Percentiles rank a stretch among this genome's conserved stretches.
Conservation (phyloP, 108 stramenopile genomes). For the Pseudonitzschia delicatissima region DNA sequence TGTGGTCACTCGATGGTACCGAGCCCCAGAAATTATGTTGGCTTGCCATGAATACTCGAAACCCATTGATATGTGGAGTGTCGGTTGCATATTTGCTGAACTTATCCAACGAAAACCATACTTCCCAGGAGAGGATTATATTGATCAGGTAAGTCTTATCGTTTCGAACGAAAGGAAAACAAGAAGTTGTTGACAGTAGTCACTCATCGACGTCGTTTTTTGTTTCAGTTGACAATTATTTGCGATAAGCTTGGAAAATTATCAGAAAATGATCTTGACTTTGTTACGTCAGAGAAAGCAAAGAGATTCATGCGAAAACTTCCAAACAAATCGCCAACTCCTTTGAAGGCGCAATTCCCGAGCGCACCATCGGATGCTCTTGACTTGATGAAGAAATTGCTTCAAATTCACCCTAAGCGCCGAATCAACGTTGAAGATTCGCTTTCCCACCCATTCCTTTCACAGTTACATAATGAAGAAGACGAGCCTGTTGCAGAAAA, state of each 20-base stretch:
- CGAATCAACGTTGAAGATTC: conserved; percentile 90
- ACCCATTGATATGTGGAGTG: conserved; percentile 95
- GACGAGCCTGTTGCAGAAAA: conserved; percentile 75
- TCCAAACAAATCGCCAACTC: conserved; percentile 56
- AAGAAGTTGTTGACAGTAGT: not conserved
- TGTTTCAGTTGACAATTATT: conserved; percentile 73
- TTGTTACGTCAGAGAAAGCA: conserved; percentile 92
- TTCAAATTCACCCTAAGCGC: conserved; percentile 87
- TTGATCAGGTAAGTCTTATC: conserved; percentile 93
- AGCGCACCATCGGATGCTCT: conserved; percentile 77
- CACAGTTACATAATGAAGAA: conserved; percentile 77
- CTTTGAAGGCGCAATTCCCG: conserved; percentile 71
- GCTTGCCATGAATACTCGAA: conserved; percentile 98
- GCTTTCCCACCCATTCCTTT: conserved; percentile 90
- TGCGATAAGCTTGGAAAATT: conserved; percentile 91
- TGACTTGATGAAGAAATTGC: conserved; percentile 89
- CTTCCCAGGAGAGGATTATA: conserved; percentile 99
- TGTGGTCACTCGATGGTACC: conserved; percentile 98
- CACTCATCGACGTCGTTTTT: not conserved
- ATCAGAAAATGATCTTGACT: conserved; percentile 87
- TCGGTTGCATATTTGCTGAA: conserved; percentile 99
- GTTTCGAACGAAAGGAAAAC: conserved; percentile 15
- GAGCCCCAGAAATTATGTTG: conserved; percentile 99
- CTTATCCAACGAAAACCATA: conserved; percentile 92
- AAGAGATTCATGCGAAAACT: conserved; percentile 87